Conservation (phyloP, 192 early-diverging fungal genomes). For the Gryganskiella cystojenkinii region DNA sequence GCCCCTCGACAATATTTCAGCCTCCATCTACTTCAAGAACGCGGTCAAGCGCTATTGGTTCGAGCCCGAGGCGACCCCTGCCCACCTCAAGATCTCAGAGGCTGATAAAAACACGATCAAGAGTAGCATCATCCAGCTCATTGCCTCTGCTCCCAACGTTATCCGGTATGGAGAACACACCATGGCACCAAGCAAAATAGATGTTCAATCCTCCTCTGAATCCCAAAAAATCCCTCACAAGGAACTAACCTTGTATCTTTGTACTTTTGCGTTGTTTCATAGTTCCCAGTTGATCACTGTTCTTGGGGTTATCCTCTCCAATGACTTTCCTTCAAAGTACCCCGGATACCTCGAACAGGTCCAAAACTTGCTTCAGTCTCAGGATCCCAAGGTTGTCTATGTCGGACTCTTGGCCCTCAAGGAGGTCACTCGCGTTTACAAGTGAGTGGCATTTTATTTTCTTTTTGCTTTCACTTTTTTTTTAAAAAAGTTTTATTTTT, state of each 20-base stretch:
- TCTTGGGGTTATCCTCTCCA: slow-evolving; percentile 77
- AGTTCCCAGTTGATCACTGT: slow-evolving; percentile 83
- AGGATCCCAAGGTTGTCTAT: slow-evolving; percentile 75
- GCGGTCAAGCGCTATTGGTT: slow-evolving; percentile 33
- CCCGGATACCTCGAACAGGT: slow-evolving; percentile 77
- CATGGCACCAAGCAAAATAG: neutral
- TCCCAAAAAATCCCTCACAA: neutral
- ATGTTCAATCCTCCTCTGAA: neutral
- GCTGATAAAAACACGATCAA: slow-evolving; percentile 77
- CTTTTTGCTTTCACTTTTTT: slow-evolving; percentile 5
- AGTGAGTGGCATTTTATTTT: slow-evolving; percentile 59
- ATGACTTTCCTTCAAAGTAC: slow-evolving; percentile 87
- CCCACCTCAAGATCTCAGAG: slow-evolving; percentile 67
- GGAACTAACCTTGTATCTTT: slow-evolving; percentile 7
- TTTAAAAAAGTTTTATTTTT: too few relatives aligned
- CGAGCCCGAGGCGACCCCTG: slow-evolving; percentile 59
- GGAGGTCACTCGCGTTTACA: slow-evolving; percentile 84
- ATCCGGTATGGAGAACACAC: slow-evolving; percentile 66
- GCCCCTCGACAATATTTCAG: slow-evolving; percentile 4
- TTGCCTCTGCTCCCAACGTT: slow-evolving; percentile 75
- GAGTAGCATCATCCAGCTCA: slow-evolving; percentile 78
- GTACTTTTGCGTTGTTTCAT: neutral
- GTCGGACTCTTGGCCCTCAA: slow-evolving; percentile 83
- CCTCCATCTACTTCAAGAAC: slow-evolving; percentile 50
- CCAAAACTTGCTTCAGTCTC: slow-evolving; percentile 69